These are phyloP conservation scores for Fusarium camptoceras DNA, from an alignment of 2,329 filamentous ascomycete genomes.

Conservation along the genomic window DNA sequence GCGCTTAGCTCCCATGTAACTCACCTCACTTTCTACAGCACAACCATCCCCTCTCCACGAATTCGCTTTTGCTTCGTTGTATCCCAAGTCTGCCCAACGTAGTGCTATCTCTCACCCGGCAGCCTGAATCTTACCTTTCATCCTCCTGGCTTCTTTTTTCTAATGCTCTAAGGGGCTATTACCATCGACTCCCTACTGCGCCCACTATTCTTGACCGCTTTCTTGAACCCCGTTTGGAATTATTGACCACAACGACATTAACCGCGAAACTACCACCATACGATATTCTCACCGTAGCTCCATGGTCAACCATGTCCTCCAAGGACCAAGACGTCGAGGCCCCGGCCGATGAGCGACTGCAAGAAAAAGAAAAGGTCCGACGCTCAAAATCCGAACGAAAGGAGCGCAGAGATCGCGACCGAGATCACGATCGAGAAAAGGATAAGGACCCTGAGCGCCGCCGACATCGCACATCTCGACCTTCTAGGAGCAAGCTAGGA, in stretches of 20 bases:
- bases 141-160: not conserved
- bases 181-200: conserved; percentile 11
- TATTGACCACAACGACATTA: conserved; percentile 19
- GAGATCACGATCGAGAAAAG: conserved; percentile 49
- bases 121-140: conserved; percentile 18
- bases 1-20: conserved; percentile 29
- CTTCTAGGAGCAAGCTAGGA: conserved; percentile 56
- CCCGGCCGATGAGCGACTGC: conserved; percentile 51
- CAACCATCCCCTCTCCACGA: conserved; percentile 40
- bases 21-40: conserved; percentile 34
- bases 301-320: conserved; percentile 55
- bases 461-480: conserved; percentile 56
- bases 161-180: conserved; percentile 3
- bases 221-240: conserved; percentile 29
- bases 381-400: conserved; percentile 56
- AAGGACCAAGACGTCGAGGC: conserved; percentile 57
- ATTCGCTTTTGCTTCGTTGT: conserved; percentile 20
- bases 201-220: conserved; percentile 29
- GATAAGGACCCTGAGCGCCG: conserved; percentile 52
- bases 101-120: conserved; percentile 8
- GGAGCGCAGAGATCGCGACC: conserved; percentile 52
- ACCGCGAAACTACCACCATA: conserved; percentile 17
- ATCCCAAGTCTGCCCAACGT: conserved; percentile 16
- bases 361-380: conserved; percentile 57
- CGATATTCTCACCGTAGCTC: conserved; percentile 17